phyloP scores from a whole-genome alignment of 2,329 filamentous ascomycete genomes.

The Talaromyces amestolkiae region DNA sequence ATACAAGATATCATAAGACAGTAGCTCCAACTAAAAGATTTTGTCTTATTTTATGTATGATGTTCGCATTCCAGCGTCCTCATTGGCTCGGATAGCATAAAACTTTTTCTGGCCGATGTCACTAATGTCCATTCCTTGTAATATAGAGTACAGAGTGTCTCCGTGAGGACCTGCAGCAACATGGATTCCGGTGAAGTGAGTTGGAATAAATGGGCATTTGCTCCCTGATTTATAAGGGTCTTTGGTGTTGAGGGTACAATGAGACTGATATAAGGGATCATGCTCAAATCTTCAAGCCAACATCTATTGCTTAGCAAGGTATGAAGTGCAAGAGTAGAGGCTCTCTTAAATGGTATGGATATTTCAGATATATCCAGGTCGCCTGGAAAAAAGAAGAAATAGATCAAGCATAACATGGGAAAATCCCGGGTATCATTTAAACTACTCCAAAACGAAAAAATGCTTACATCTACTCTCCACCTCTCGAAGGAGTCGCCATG shows the following conservation, averaged over 20 bases:
- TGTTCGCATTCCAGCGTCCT: neutral
- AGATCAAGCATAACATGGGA: constrained; percentile 1
- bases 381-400: neutral
- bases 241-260: neutral
- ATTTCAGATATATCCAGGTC: no score
- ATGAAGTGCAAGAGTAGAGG: neutral
- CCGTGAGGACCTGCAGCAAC: neutral
- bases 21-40: neutral
- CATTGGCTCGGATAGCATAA: neutral
- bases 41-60: neutral
- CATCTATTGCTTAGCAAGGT: neutral
- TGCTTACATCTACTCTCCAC: constrained; percentile 35
- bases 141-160: neutral
- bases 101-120: neutral
- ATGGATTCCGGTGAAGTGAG: neutral
- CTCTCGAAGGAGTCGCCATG: constrained; percentile 27
- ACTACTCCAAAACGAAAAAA: constrained; percentile 15
- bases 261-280: neutral
- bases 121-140: neutral
- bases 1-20: neutral
- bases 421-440: constrained; percentile 14
- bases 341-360: neutral
- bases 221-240: neutral
- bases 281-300: neutral
- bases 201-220: neutral